phyloP scores from a whole-genome alignment of 2,329 filamentous ascomycete species.

The Graphilbum ipis-grandicollis region DNA sequence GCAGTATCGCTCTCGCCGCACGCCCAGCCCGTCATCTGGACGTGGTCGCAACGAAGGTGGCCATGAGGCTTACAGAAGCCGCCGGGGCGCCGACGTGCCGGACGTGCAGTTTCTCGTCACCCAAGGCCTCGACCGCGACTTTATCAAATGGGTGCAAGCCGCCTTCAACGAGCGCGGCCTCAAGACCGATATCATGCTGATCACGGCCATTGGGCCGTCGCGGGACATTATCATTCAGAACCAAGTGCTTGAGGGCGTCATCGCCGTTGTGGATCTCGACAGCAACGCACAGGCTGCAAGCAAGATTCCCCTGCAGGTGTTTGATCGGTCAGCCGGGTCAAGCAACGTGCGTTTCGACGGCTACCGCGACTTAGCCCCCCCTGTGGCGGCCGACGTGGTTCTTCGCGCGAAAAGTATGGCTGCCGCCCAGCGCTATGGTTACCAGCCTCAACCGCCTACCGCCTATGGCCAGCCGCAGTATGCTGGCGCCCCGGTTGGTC shows the following conservation, averaged over 20 bases:
- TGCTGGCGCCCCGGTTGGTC: slow-evolving; percentile 1
- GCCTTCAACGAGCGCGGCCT: slow-evolving; percentile 57
- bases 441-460: slow-evolving; percentile 5
- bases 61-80: slow-evolving; percentile 16
- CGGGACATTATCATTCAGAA: slow-evolving; percentile 66
- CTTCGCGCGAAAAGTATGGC: slow-evolving; percentile 41
- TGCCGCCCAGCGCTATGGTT: slow-evolving; percentile 13
- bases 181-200: slow-evolving; percentile 60
- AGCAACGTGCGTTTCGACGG: slow-evolving; percentile 71
- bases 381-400: slow-evolving; percentile 66
- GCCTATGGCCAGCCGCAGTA: slow-evolving; percentile 7
- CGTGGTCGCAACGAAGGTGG: slow-evolving; percentile 28
- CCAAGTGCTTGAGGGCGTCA: slow-evolving; percentile 76
- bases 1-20: slow-evolving; percentile 44
- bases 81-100: slow-evolving; percentile 59
- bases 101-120: slow-evolving; percentile 79
- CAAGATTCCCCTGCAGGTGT: slow-evolving; percentile 69
- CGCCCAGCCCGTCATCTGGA: slow-evolving; percentile 42
- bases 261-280: slow-evolving; percentile 66
- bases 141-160: slow-evolving; percentile 66
- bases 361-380: slow-evolving; percentile 67
- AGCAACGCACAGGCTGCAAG: slow-evolving; percentile 48
- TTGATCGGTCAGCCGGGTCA: slow-evolving; percentile 59
- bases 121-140: slow-evolving; percentile 61
- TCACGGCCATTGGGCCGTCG: slow-evolving; percentile 53